These are phyloP conservation scores for Funneliformis mosseae DNA, from an alignment of 192 early-diverging fungal species.

Conservation along the genomic window DNA sequence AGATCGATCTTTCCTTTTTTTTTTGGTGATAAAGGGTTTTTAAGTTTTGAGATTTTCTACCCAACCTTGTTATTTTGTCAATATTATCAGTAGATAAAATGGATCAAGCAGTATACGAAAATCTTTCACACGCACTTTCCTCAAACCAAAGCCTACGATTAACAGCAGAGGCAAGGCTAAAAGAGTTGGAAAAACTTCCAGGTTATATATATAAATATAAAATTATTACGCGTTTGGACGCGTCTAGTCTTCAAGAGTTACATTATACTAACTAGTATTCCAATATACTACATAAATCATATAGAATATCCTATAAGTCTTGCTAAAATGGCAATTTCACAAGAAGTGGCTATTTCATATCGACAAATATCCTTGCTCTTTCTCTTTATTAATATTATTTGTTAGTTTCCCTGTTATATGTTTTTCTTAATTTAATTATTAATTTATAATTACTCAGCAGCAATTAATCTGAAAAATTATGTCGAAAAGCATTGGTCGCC, in stretches of 20 bases:
- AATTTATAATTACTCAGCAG: conserved; percentile 54
- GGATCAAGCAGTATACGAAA: conserved; percentile 75
- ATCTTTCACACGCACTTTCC: conserved; percentile 69
- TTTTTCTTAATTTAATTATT: conserved; percentile 31
- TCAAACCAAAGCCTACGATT: conserved; percentile 64
- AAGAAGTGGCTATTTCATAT: conserved; percentile 61
- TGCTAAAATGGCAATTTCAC: conserved; percentile 62
- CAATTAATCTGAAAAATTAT: conserved; percentile 74
- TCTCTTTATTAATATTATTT: conserved; percentile 4
- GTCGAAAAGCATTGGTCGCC: conserved; percentile 76
- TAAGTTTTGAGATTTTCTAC: no score
- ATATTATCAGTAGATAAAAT: conserved; percentile 41
- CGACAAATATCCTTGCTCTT: conserved; percentile 66
- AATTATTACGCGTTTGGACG: background rate
- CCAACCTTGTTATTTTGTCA: background rate
- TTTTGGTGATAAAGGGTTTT: no score
- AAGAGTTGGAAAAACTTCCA: conserved; percentile 64
- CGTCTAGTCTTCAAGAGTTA: background rate
- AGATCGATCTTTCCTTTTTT: no score
- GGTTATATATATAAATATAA: conserved; percentile 45
- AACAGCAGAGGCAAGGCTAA: conserved; percentile 68
- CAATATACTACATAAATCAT: background rate
- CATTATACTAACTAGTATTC: background rate
- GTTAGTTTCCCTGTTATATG: background rate
- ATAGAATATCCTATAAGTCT: conserved; percentile 72